Conservation (phyloP, 1,284 basidiomycete genomes). For the Vanrija humicola region DNA sequence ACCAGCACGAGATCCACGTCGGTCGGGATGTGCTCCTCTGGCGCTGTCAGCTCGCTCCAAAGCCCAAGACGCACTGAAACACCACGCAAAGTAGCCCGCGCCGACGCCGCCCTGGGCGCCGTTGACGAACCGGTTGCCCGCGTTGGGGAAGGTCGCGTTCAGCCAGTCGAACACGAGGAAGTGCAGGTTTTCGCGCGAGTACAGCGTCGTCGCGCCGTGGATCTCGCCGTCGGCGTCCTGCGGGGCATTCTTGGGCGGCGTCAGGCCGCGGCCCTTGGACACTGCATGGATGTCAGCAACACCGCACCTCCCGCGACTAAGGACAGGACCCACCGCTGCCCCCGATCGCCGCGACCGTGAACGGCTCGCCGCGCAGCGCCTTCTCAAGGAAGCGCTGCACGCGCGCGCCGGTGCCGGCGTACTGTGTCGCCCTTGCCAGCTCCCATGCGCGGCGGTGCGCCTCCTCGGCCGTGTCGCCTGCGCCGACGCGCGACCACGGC, state of each 20-base stretch:
- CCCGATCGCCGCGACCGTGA: slow-evolving; percentile 41
- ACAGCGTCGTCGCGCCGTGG: slow-evolving; percentile 36
- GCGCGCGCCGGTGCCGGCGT: slow-evolving; percentile 36
- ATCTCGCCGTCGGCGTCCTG: neutral
- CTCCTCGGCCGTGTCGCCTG: slow-evolving; percentile 9
- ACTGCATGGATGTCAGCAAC: slow-evolving; percentile 17
- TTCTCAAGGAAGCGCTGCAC: slow-evolving; percentile 39
- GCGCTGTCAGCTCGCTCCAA: neutral
- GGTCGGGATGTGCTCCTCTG: slow-evolving; percentile 44
- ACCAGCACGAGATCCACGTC: slow-evolving; percentile 40
- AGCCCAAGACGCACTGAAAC: slow-evolving; percentile 34
- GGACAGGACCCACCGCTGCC: slow-evolving; percentile 32
- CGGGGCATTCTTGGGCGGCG: slow-evolving; percentile 5
- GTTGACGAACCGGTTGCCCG: slow-evolving; percentile 32
- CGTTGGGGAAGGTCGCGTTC: slow-evolving; percentile 38
- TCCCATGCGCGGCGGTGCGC: slow-evolving; percentile 30
- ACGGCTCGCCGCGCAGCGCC: slow-evolving; percentile 30
- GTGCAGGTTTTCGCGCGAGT: slow-evolving; percentile 45
- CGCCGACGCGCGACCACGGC: slow-evolving; percentile 7
- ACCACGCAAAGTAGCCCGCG: slow-evolving; percentile 44
- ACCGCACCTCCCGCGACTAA: neutral
- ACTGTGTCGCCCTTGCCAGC: slow-evolving; percentile 30
- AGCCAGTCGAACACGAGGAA: slow-evolving; percentile 44
- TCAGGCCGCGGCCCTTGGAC: slow-evolving; percentile 40
- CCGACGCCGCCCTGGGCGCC: slow-evolving; percentile 47